Conservation (phyloP, 352 stramenopile species). For the Globisporangium heterothallicum region DNA sequence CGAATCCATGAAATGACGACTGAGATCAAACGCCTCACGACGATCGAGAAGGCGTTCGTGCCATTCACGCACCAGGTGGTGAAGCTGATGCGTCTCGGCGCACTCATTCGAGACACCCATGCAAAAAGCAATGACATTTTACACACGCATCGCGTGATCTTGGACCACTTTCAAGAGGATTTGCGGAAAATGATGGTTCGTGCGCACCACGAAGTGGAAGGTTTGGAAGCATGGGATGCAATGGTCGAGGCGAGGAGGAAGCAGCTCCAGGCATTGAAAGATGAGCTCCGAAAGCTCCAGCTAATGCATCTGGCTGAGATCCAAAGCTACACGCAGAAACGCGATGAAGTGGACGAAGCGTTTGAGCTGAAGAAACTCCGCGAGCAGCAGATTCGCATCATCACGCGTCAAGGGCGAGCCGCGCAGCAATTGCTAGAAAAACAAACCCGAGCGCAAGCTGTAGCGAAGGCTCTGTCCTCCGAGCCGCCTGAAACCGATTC, state of each 20-base stretch:
- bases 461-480: slow-evolving; percentile 8
- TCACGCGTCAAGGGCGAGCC: slow-evolving; percentile 38
- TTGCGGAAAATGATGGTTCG: slow-evolving; percentile 44
- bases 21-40: slow-evolving; percentile 53
- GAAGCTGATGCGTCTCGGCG: slow-evolving; percentile 31
- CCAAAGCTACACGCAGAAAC: slow-evolving; percentile 51
- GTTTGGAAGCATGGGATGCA: slow-evolving; percentile 59
- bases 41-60: slow-evolving; percentile 69
- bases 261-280: slow-evolving; percentile 57
- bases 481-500: background rate
- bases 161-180: slow-evolving; percentile 55
- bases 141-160: slow-evolving; percentile 31
- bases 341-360: slow-evolving; percentile 53
- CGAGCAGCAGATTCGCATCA: slow-evolving; percentile 37
- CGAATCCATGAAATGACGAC: slow-evolving; percentile 58
- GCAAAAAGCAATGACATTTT: slow-evolving; percentile 34
- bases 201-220: slow-evolving; percentile 43
- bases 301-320: slow-evolving; percentile 58
- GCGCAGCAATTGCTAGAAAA: slow-evolving; percentile 40
- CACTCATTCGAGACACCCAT: slow-evolving; percentile 36
- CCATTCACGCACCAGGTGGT: slow-evolving; percentile 76
- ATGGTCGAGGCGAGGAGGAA: slow-evolving; percentile 54
- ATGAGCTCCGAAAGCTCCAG: slow-evolving; percentile 48
- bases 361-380: slow-evolving; percentile 62
- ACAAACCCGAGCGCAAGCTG: slow-evolving; percentile 26